Base-by-base conservation (phyloP, 2,329 filamentous ascomycete species). In the Pestalotiopsis sp. region DNA sequence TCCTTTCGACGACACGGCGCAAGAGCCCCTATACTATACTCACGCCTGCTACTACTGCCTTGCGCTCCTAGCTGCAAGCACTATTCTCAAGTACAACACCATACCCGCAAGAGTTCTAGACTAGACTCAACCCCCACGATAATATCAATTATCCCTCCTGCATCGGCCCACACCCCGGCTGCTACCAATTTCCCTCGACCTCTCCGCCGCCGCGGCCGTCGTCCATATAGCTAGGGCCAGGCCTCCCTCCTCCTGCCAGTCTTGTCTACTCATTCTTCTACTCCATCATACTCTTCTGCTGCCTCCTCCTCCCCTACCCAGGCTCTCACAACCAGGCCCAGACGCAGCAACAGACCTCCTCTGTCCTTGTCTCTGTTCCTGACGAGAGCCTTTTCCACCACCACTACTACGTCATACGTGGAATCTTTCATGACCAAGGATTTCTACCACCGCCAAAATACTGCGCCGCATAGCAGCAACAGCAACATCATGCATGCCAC, bases 221-320 rank as follows among this genome's bases (percentile, higher is more conserved):
- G 60, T 52, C 65, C 68, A 61, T 58, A 40, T 65, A 65, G 68
- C 68, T 69, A 66, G 66, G 65, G 57, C 40, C 56, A 62, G 20
- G 67, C 65, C 65, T 48, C 11, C 35, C 35, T 35, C n/a, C 30
- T 65, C 40, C 61, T 55, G 35, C 65, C 40, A 66, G 64, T 64
- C 48, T 59, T 38, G 22, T 56, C 62, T 30, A 30, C 66, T 20
- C 35, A 14, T 62, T 60, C 48, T 55, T 58, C 64, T 40, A 20
- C n/a, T 52, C 26, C 14, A 68, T 44, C 63, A 24, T 61, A 30
- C 58, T 48, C 56, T 55, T 38, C 56, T 52, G 44, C 17, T 20
- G 40, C 24, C 17, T 44, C 52, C 56, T 38, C 40, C 10, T 22
- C 48, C 40, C 24, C 57, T 38, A 35, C 26, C 30, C 57, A 14